Base-by-base conservation (phyloP, 345 rosid species). In the Clarkia xantiana region DNA sequence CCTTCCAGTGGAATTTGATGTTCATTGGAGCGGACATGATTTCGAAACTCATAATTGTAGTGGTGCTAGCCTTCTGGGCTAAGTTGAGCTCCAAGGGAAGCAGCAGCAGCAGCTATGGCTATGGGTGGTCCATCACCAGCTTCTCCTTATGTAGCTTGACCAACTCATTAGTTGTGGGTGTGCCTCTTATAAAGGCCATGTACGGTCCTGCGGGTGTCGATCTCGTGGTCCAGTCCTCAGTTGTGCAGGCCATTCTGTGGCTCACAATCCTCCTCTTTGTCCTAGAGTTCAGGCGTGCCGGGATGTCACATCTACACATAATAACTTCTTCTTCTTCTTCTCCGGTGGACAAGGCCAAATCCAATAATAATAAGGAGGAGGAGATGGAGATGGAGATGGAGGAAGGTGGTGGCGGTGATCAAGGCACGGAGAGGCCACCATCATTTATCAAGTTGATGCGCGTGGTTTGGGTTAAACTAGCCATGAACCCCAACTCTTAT, bases 111-210 rank as follows among this genome's bases (percentile, higher is more conserved):
- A n/a, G n/a, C n/a, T n/a, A n/a, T n/a, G n/a, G n/a, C 70, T 84
- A 70, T 40, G 34, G 76, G 13, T 91, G 98, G 98, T 86, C 87
- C 60, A 81, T 91, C 29, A 91, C 96, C 2, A 84, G 84, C 48
- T 91, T 77, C 64, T 91, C 96, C 45, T 63, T 91, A 41, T 70
- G 79, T 14, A 79, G 94, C 18, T 62, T 91, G 9, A 86, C 93
- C 1, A 91, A 91, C 60, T 52, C 93, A 29, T 72, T 91, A 5
- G 94, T 91, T 1, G 82, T 91, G 0, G 98, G 98, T 5, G 93
- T 86, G 42, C 98, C 98, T 8, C 44, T 86, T 36, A 54, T 78
- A 19, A 73, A 57, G 58, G 86, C 94, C 45, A 91, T 86, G 98
- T 91, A 91, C 43, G 98, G 96, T 9, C 64, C 53, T 14, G 29